These are phyloP conservation scores for Pyrenula aspistea DNA, from an alignment of 495 filamentous ascomycete genomes.

Conservation along the genomic window DNA sequence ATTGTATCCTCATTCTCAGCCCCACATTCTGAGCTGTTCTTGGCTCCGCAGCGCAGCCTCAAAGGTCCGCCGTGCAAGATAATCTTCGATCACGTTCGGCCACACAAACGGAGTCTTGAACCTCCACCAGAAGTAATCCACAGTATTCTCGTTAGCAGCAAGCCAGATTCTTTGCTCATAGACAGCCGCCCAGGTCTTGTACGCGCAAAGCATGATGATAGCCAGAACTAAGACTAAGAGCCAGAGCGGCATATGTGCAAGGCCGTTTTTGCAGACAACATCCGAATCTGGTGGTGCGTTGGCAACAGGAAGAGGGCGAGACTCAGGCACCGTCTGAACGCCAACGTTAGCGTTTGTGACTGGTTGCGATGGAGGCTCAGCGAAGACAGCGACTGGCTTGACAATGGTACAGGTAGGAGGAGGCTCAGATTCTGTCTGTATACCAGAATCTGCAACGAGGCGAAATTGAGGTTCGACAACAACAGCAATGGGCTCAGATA, in stretches of 20 bases:
- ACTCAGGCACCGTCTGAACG: not conserved
- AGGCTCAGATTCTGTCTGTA: too few species aligned
- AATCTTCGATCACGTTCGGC: not conserved
- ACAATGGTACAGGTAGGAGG: not conserved
- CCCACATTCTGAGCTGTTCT: too few species aligned
- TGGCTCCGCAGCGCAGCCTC: too few species aligned
- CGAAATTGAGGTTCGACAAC: too few species aligned
- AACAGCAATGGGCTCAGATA: not conserved
- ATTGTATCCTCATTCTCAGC: not conserved
- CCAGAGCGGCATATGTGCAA: not conserved
- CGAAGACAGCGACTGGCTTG: not conserved
- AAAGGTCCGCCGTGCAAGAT: constrained; percentile 6
- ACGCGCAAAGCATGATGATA: not conserved
- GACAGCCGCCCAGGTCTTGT: not conserved
- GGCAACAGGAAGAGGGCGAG: not conserved
- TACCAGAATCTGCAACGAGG: too few species aligned
- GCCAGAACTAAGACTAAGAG: not conserved
- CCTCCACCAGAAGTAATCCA: not conserved
- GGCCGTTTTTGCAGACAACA: too few species aligned
- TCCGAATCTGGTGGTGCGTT: not conserved
- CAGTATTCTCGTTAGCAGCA: not conserved
- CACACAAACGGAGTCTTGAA: not conserved
- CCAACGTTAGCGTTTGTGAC: not conserved
- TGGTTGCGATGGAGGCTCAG: too few species aligned
- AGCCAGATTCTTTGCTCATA: not conserved